Conservation (phyloP, 805 yeast species). For the Saccharomycopsis guyanensis region DNA sequence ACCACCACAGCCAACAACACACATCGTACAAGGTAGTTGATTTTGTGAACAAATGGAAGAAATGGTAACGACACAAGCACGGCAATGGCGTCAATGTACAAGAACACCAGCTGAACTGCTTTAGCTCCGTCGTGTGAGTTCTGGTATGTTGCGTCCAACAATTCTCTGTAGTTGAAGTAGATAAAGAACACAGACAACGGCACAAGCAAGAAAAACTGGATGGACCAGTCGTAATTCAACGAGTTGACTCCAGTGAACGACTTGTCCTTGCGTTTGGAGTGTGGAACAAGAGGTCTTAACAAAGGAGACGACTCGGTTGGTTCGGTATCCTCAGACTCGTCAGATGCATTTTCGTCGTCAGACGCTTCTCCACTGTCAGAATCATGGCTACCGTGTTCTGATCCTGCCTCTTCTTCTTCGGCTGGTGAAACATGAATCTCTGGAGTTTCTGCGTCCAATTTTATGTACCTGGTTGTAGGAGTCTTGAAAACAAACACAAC, state of each 20-base stretch:
- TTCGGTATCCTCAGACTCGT: conserved; percentile 4
- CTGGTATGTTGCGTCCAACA: conserved; percentile 61
- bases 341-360: conserved; percentile 14
- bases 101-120: conserved; percentile 35
- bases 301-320: conserved; percentile 6
- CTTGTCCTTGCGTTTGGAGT: conserved; percentile 3
- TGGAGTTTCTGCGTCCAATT: conserved; percentile 20
- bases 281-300: background rate
- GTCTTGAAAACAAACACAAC: conserved; percentile 32
- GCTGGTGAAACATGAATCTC: conserved; percentile 4
- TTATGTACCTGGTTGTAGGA: conserved; percentile 13
- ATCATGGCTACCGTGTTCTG: conserved; percentile 8
- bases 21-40: conserved; percentile 44
- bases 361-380: conserved; percentile 17
- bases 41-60: conserved; percentile 62
- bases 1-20: conserved; percentile 33
- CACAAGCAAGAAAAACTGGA: conserved; percentile 61
- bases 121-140: conserved; percentile 58
- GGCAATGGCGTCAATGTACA: conserved; percentile 30
- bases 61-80: conserved; percentile 41
- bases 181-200: conserved; percentile 54
- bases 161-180: conserved; percentile 42
- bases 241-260: conserved; percentile 25
- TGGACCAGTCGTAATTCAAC: conserved; percentile 70
- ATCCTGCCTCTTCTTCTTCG: conserved; percentile 11